Conservation (phyloP, 164 flowering plant genomes). For the Nymphaea thermarum region DNA sequence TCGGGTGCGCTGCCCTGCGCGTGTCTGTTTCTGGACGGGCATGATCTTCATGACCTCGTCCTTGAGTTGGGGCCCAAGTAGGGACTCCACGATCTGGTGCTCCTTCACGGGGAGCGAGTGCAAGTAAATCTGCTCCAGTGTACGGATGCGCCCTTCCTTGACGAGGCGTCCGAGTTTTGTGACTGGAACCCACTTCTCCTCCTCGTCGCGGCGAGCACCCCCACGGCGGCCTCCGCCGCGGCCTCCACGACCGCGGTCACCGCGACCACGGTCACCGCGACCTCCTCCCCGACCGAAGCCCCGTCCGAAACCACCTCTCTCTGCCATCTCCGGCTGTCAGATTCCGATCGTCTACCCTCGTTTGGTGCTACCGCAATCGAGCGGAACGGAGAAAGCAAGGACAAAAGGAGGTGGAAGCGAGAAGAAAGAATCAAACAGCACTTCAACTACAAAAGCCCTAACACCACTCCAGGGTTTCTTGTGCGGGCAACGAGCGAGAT, state of each 20-base stretch:
- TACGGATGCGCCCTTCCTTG: slow-evolving; percentile 1
- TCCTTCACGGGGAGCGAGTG: slow-evolving; percentile 7
- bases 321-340: background rate
- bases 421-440: no score
- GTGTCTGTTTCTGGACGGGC: slow-evolving; percentile 85
- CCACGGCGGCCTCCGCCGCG: background rate
- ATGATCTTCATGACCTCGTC: slow-evolving; percentile 91
- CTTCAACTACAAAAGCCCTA: no score
- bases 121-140: slow-evolving; percentile 5
- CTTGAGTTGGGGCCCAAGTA: slow-evolving; percentile 42
- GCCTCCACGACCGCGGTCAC: slow-evolving; percentile 4
- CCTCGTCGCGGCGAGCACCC: background rate
- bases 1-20: slow-evolving; percentile 76
- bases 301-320: slow-evolving; percentile 1
- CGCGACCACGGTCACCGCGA: slow-evolving; percentile 1
- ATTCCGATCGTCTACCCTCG: no score
- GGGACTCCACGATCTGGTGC: slow-evolving; percentile 8
- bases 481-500: no score
- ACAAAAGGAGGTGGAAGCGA: no score
- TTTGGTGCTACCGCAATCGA: no score
- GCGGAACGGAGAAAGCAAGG: no score
- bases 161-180: slow-evolving; percentile 6
- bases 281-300: slow-evolving; percentile 3
- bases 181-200: slow-evolving; percentile 6
- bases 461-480: no score